These are phyloP conservation scores for Fennellomyces sp. DNA, from an alignment of 371 early-diverging fungal species.

Conservation along the genomic window DNA sequence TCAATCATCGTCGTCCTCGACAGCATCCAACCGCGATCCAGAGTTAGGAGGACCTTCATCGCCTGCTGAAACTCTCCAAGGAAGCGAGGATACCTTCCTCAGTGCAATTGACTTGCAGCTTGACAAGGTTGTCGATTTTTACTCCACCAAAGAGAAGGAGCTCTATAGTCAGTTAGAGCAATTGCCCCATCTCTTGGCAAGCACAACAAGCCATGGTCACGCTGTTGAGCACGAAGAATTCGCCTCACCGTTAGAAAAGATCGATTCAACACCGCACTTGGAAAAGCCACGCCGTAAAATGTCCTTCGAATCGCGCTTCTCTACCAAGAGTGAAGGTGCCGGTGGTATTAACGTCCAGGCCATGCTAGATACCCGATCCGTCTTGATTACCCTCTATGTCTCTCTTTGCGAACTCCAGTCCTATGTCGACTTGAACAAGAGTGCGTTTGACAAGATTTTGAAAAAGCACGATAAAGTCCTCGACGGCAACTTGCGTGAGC, in stretches of 20 bases:
- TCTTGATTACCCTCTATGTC: conserved; percentile 69
- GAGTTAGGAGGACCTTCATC: background rate
- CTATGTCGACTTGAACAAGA: conserved; percentile 89
- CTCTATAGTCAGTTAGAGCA: conserved; percentile 46
- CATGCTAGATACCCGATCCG: conserved; percentile 29
- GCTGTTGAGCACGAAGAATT: background rate
- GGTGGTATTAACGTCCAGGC: conserved; percentile 31
- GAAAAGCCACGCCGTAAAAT: conserved; percentile 15
- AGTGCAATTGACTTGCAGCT: conserved; percentile 81
- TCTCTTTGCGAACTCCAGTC: conserved; percentile 83
- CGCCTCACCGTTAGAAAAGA: conserved; percentile 12
- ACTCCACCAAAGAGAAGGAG: conserved; percentile 80
- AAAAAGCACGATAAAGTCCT: conserved; percentile 96
- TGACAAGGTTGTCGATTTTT: conserved; percentile 79
- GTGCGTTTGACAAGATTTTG: conserved; percentile 95
- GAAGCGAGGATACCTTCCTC: conserved; percentile 44
- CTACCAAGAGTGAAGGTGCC: conserved; percentile 21
- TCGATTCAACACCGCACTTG: conserved; percentile 18
- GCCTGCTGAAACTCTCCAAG: background rate
- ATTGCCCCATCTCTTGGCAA: conserved; percentile 21
- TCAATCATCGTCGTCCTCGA: background rate
- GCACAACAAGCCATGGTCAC: conserved; percentile 11
- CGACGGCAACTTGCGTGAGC: conserved; percentile 42
- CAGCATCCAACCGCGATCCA: conserved; percentile 16
- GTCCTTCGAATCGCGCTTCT: conserved; percentile 18